Percentiles rank a stretch among this genome's conserved stretches.
Conservation (phyloP, 75 land plant species). For the Pseudotsuga menziesii region DNA sequence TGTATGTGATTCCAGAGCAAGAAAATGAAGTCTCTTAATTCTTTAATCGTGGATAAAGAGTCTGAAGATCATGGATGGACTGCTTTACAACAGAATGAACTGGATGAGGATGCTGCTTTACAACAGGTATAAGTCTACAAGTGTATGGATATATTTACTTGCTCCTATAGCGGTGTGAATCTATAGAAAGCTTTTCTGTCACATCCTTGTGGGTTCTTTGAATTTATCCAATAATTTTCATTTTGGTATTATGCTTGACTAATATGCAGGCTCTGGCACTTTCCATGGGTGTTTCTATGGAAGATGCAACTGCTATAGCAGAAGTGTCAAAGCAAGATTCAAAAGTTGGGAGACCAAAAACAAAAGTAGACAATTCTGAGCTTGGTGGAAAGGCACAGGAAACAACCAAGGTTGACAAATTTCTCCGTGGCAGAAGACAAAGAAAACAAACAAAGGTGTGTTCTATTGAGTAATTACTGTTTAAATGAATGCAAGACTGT, state of each 20-base stretch:
- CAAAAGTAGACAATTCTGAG: conserved; percentile 13
- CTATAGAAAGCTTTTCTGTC: neutral
- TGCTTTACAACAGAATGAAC: neutral
- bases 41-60: conserved; percentile 1
- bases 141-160: neutral
- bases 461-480: neutral
- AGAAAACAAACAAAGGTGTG: conserved; percentile 11
- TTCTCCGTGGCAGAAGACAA: neutral
- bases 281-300: conserved; percentile 37
- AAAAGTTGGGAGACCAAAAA: conserved; percentile 12
- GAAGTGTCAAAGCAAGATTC: conserved; percentile 9
- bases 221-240: neutral
- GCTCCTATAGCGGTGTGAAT: neutral
- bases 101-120: conserved; percentile 37
- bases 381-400: conserved; percentile 27
- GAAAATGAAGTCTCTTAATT: conserved; percentile 9
- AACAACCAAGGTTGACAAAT: conserved; percentile 18
- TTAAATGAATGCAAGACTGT: neutral
- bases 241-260: neutral
- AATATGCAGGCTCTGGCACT: conserved; percentile 70
- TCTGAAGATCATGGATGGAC: conserved; percentile 14
- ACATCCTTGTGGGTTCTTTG: neutral
- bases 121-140: conserved; percentile 23
- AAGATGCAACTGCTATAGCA: conserved; percentile 9
- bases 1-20: conserved; percentile 12